Conservation (phyloP, 2,329 filamentous ascomycete species). For the Pseudogymnoascus sp. region DNA sequence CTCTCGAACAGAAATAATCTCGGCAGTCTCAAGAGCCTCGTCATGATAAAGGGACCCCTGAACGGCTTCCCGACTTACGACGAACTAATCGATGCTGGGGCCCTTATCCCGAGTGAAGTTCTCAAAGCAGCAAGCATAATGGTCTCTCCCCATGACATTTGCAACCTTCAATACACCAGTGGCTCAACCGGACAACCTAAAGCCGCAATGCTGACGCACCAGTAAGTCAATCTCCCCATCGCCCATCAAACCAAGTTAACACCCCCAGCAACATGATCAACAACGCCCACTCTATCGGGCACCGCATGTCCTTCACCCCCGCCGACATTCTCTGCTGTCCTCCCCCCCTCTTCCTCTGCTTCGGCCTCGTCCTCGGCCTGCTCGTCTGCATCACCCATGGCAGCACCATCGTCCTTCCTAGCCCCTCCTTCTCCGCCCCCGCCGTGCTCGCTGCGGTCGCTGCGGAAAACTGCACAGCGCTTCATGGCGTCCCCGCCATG, state of each 20-base stretch:
- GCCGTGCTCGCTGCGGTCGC: slow-evolving; percentile 61
- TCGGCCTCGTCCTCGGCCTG: slow-evolving; percentile 71
- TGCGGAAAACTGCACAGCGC: slow-evolving; percentile 62
- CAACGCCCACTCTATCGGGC: slow-evolving; percentile 21
- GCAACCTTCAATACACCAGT: slow-evolving; percentile 68
- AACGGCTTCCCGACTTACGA: slow-evolving; percentile 53
- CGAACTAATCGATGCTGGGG: slow-evolving; percentile 48
- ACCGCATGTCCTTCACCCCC: slow-evolving; percentile 48
- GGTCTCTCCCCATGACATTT: slow-evolving; percentile 59
- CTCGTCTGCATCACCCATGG: slow-evolving; percentile 69
- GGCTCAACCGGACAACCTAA: slow-evolving; percentile 70
- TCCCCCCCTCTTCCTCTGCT: slow-evolving; percentile 80
- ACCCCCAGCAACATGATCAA: slow-evolving; percentile 22
- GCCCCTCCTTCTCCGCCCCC: slow-evolving; percentile 63
- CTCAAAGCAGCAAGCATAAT: slow-evolving; percentile 48
- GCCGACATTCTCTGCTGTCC: slow-evolving; percentile 71
- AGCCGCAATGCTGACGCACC: slow-evolving; percentile 62
- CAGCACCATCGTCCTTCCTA: slow-evolving; percentile 68
- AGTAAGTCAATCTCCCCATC: slow-evolving; percentile 14
- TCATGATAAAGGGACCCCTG: slow-evolving; percentile 54
- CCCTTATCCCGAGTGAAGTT: slow-evolving; percentile 39
- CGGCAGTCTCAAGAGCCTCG: slow-evolving; percentile 40
- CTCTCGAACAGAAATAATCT: slow-evolving; percentile 36
- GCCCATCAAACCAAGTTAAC: neutral
- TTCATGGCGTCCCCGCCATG: slow-evolving; percentile 81